Evolutionary conservation across 805 yeast genomes (phyloP), one percentile per base, ranked within the genome.

Genomic region (Metschnikowia borealis): DNA sequence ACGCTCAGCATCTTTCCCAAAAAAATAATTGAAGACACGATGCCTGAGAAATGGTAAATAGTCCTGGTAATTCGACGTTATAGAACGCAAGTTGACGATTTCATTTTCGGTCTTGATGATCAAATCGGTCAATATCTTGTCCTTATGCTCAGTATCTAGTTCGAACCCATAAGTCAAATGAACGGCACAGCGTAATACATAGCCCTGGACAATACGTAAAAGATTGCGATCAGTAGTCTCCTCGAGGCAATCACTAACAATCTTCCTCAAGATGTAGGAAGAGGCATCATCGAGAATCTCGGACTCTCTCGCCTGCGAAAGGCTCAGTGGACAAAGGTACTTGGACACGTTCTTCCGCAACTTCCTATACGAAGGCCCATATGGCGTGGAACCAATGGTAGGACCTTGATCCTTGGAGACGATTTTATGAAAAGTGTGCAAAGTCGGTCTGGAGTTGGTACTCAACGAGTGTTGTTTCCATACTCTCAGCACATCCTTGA

Each of bases 381-480:
- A 75, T 1, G 88, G 88, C 0, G 87, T 83, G 1, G 87, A 80
- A 0, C 89, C 89, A 15, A 84, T 71, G 0, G 89, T 84, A 55
- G 75, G 80, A 0, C 85, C 82, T 48, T 77, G 81, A 0, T 79
- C 73, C 21, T 71, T 65, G 0, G 85, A 75, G 39, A 85, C 70
- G 2, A 85, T 72, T 17, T 73, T 68, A 65, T 87, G 94, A 66
- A 87, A 87, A 1, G 90, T 84, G 63, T 79, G 80, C 48, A 78
- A 70, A 18, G 74, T 65, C 0, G 94, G 94, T 38, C 95, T 69
- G 1, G 92, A 86, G 57, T 81, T 83, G 52, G 79, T 80, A 3
- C 83, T 78, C 33, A 70, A 62, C 6, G 82, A 68, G 40, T 64
- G 53, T 14, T 57, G 58, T 26, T 77, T 63, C 87, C 87, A 85